Percentiles rank a stretch among this genome's conserved stretches.
phyloP scores from a whole-genome alignment of 805 yeast genomes.

The Spathaspora sp. region DNA sequence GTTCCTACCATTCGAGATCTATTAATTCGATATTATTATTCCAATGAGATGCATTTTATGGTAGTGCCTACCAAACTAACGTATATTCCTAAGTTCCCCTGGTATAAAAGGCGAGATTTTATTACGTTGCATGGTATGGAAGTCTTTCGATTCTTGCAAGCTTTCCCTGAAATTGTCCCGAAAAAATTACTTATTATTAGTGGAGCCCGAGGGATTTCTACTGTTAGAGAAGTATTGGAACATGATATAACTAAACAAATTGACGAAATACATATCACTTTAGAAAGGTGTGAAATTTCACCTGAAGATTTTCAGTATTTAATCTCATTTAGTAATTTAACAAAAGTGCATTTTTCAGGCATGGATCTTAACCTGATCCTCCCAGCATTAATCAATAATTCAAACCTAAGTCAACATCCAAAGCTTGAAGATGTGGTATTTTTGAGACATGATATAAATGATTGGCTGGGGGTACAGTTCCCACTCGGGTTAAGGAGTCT shows the following conservation, averaged over 20 bases:
- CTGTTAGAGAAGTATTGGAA: slow-evolving; percentile 21
- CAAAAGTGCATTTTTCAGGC: slow-evolving; percentile 26
- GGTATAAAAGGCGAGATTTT: slow-evolving; percentile 3
- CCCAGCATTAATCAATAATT: background rate
- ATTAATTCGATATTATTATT: slow-evolving; percentile 23
- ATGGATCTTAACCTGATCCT: slow-evolving; percentile 14
- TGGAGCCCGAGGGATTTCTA: slow-evolving; percentile 29
- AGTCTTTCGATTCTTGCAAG: slow-evolving; percentile 25
- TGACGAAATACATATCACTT: slow-evolving; percentile 20
- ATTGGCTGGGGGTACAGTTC: slow-evolving; percentile 25
- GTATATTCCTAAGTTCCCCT: slow-evolving; percentile 6
- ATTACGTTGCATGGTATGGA: slow-evolving; percentile 22
- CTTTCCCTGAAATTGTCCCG: slow-evolving; percentile 25
- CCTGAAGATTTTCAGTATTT: slow-evolving; percentile 18
- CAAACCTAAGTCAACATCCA: slow-evolving; percentile 7
- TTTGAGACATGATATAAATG: slow-evolving; percentile 27
- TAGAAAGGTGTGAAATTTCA: slow-evolving; percentile 23
- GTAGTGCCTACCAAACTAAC: slow-evolving; percentile 20
- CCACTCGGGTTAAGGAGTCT: slow-evolving; percentile 24
- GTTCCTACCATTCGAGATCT: slow-evolving; percentile 16
- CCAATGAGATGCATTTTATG: slow-evolving; percentile 29
- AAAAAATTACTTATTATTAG: slow-evolving; percentile 22
- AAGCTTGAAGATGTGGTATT: slow-evolving; percentile 24
- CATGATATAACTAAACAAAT: slow-evolving; percentile 6
- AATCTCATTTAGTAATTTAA: slow-evolving; percentile 21